phyloP scores from a whole-genome alignment of 306 rosid genomes.

The Gleditsia sinensis region DNA sequence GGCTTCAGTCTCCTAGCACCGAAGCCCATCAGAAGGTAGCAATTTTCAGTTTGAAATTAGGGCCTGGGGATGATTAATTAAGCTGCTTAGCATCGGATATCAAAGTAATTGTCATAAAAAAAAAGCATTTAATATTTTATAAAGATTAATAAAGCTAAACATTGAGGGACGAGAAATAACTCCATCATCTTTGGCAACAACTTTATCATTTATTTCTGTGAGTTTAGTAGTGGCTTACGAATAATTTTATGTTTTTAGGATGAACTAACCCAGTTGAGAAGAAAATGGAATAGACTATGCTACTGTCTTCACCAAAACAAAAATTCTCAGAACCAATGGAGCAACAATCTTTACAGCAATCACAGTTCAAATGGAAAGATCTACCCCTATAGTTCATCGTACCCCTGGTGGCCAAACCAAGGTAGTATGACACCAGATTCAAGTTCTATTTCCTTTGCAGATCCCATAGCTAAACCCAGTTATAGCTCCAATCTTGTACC shows the following conservation, averaged over 20 bases:
- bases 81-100: too few relatives aligned
- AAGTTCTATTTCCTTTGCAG: slow-evolving; percentile 63
- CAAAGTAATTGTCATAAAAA: too few relatives aligned
- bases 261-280: slow-evolving; percentile 58
- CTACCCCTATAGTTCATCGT: slow-evolving; percentile 56
- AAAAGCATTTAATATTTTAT: too few relatives aligned
- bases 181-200: too few relatives aligned
- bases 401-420: slow-evolving; percentile 65
- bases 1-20: slow-evolving; percentile 81
- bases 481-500: slow-evolving; percentile 54
- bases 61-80: not conserved
- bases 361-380: slow-evolving; percentile 44
- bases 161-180: too few relatives aligned
- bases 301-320: slow-evolving; percentile 66
- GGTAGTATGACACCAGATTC: slow-evolving; percentile 48
- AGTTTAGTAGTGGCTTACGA: slow-evolving; percentile 17
- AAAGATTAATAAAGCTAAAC: too few relatives aligned
- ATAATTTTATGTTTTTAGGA: slow-evolving; percentile 48
- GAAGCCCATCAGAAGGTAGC: slow-evolving; percentile 69
- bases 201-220: too few relatives aligned
- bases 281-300: slow-evolving; percentile 79
- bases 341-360: slow-evolving; percentile 38
- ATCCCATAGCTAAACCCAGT: slow-evolving; percentile 41
- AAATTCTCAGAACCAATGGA: slow-evolving; percentile 48
- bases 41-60: not conserved